Percentiles rank a stretch among this genome's conserved stretches.
phyloP scores from a whole-genome alignment of 305 asterid species.

The Plantago lanceolata region DNA sequence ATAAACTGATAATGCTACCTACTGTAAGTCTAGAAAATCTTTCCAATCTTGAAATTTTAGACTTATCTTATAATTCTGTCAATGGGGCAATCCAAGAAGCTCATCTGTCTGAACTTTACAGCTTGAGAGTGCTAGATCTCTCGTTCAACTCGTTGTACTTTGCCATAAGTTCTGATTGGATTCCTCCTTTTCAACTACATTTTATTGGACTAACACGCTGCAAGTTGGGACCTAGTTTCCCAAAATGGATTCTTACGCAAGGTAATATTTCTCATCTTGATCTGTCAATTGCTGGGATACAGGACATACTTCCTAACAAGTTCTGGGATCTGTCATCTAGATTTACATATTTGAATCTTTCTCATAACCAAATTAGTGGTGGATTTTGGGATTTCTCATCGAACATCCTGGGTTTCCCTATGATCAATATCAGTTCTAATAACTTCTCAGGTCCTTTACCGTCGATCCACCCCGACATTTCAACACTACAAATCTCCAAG shows the following conservation, averaged over 20 bases:
- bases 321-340: conserved; percentile 20
- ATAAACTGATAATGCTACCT: conserved; percentile 10
- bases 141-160: conserved; percentile 7
- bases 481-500: conserved; percentile 19
- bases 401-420: background rate
- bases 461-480: conserved; percentile 15
- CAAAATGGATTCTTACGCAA: conserved; percentile 26
- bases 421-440: conserved; percentile 30
- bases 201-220: background rate
- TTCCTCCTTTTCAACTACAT: conserved; percentile 28
- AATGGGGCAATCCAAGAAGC: conserved; percentile 28
- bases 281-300: conserved; percentile 23
- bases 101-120: conserved; percentile 22
- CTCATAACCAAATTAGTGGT: conserved; percentile 25
- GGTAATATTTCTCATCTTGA: conserved; percentile 18
- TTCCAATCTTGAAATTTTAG: conserved; percentile 15
- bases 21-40: conserved; percentile 21
- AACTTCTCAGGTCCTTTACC: conserved; percentile 35
- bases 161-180: conserved; percentile 17
- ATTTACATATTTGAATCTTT: conserved; percentile 21
- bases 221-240: conserved; percentile 25
- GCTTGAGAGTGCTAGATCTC: conserved; percentile 3
- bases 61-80: conserved; percentile 19
- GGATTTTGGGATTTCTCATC: conserved; percentile 23
- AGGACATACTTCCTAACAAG: conserved; percentile 22